Base-by-base conservation (phyloP, 768 basidiomycete genomes). In the Auriscalpium vulgare region DNA sequence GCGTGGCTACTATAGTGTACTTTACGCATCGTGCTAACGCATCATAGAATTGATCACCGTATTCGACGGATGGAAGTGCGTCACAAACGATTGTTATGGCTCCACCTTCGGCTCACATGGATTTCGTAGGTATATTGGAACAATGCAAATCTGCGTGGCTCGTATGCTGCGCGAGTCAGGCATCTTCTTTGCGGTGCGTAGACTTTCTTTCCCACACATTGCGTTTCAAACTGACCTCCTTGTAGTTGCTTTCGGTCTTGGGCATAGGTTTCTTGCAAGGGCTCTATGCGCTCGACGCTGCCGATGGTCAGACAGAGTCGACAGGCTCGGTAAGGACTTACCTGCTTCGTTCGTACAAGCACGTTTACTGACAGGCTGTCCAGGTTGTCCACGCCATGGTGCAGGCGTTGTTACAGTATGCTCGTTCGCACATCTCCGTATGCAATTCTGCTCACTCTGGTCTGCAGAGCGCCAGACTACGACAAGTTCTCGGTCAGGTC, bases 91-190 rank as follows among this genome's bases (percentile, higher is more conserved):
- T 43, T 43, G 13, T 17, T 17, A 17, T 37, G 29, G 40, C 13
- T 1, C 40, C 6, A 36, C 11, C 36, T 13, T 37, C 43, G 46
- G 17, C 47, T 19, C 37, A 56, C 10, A 44, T 37, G 51, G 49
- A 35, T 48, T 52, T 48, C 37, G 9, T 51, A 88, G 87, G 65
- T 89, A 89, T 62, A 83, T 97, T 47, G 94, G 94, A 8, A 93
- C 88, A 0, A 85, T 97, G 85, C 92, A 95, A 67, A 92, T 97
- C 34, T 95, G 94, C 58, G 84, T 95, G 2, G 84, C 90, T 17
- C 79, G 92, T 11, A 97, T 97, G 94, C 71, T 97, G 59, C 85
- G 88, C 65, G 93, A 97, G 70, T 94, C 91, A 17, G 86, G 90
- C 3, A 77, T 97, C 49, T 95, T 95, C 74, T 93, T 95, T 69